Evolutionary conservation across 148 eudicot genomes (phyloP), one percentile per base, ranked within the genome.

Genomic region (Rhododendron vialii): DNA sequence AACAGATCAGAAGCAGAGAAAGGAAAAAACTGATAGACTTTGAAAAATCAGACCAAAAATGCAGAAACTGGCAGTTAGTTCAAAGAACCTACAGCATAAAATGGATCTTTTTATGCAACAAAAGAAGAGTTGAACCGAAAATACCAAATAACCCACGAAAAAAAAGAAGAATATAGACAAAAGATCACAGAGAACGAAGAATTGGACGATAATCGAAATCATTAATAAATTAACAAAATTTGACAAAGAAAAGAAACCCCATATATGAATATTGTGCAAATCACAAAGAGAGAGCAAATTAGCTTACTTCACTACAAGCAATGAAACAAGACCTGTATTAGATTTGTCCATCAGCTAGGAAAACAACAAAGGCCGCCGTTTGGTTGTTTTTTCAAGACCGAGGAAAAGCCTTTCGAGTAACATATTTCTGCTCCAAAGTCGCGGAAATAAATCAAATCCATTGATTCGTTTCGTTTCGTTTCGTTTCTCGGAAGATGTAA

Each of bases 311-410:
- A 83, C 38, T 2, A 55, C 0, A 41, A 47, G 81, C 74, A 45
- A 83, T 17, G 53, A 81, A 67, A 47, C 35, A 76, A 82, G 12
- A 80, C 2, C 43, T 7, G 13, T 59, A 63, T 57, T 75, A 35
- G 41, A 87, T 50, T 83, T 47, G 80, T 75, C 65, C 51, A 51
- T 47, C 28, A 61, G 76, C 82, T 47, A 78, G 50, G 78, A 78
- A 61, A 83, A 78, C 78, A 83, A 78, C 78, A 78, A 78, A 65
- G 11, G 14, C 8, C 79, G 65, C 80, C 74, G 43, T 76, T 41
- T 14, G 36, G 14, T 78, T 53, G 85, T 82, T 45, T 17, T 20
- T 67, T 50, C 15, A 84, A 36, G 71, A 67, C 80, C 55, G 78
- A 79, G 81, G 48, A 26, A 79, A 50, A n/a, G 8, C 28, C 20